Conservation (phyloP, 2,329 filamentous ascomycete species). For the Lasiodiplodia sp. region DNA sequence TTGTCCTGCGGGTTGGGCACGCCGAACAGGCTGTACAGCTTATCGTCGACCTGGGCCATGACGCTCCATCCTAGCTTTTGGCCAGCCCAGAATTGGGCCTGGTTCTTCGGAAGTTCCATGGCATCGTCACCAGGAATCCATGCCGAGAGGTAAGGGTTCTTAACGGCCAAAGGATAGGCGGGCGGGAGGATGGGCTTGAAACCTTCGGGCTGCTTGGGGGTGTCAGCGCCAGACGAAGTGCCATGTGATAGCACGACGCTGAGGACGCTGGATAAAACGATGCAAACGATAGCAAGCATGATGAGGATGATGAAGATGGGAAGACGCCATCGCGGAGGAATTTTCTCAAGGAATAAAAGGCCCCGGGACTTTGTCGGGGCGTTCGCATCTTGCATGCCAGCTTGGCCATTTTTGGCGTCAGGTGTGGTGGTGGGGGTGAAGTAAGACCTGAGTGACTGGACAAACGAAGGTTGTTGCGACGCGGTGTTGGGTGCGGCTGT, state of each 20-base stretch:
- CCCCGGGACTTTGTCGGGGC: background rate
- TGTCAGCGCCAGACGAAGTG: background rate
- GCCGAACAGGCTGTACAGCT: conserved; percentile 52
- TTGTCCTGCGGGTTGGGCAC: conserved; percentile 35
- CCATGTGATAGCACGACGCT: conserved; percentile 23
- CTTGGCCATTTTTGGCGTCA: background rate
- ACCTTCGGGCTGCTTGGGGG: background rate
- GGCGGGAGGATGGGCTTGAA: conserved; percentile 47
- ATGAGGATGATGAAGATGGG: conserved; percentile 5
- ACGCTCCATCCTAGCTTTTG: conserved; percentile 52
- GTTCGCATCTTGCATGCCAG: no score
- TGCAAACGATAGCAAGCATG: conserved; percentile 21
- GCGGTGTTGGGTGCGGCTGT: background rate
- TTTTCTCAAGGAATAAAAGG: background rate
- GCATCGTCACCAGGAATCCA: conserved; percentile 53
- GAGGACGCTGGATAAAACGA: conserved; percentile 20
- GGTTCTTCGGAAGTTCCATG: conserved; percentile 44
- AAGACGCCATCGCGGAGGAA: conserved; percentile 21
- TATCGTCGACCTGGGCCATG: conserved; percentile 50
- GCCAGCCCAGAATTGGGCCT: conserved; percentile 54
- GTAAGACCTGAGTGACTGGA: background rate
- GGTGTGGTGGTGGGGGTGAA: background rate
- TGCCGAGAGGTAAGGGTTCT: conserved; percentile 52
- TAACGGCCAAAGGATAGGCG: conserved; percentile 54
- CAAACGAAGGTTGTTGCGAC: background rate